A percentile compares a stretch with the other conserved stretches of the same genome.
These are phyloP conservation scores for Pichia exigua DNA, from an alignment of 805 yeast species.

Conservation along the genomic window DNA sequence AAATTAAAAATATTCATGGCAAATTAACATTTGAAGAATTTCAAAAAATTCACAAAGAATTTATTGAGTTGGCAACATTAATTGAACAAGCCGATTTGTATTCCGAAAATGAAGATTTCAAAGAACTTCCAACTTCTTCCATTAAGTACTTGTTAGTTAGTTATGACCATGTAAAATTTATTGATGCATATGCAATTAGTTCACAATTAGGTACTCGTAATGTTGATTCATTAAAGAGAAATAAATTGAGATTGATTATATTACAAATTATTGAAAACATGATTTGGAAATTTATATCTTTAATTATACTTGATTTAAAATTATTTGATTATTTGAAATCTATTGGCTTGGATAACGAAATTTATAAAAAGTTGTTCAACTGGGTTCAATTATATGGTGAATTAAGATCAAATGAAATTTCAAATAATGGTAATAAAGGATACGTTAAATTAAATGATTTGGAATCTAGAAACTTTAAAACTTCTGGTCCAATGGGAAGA, in stretches of 20 bases:
- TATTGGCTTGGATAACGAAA: neutral
- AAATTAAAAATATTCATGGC: neutral
- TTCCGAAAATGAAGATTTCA: constrained; percentile 11
- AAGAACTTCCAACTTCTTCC: constrained; percentile 4
- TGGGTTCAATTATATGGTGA: constrained; percentile 9
- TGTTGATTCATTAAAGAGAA: constrained; percentile 3
- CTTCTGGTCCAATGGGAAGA: constrained; percentile 34
- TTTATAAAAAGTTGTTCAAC: constrained; percentile 7
- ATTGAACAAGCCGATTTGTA: constrained; percentile 6
- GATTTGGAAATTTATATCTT: constrained; percentile 5
- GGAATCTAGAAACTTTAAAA: neutral
- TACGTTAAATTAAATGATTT: constrained; percentile 9
- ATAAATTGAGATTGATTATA: constrained; percentile 10
- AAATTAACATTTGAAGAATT: constrained; percentile 5
- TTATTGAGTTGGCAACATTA: constrained; percentile 1
- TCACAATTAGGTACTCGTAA: constrained; percentile 5
- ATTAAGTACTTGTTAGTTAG: constrained; percentile 1
- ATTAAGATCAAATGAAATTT: constrained; percentile 3
- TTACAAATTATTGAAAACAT: constrained; percentile 10
- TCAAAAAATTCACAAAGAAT: constrained; percentile 9
- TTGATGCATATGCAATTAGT: constrained; percentile 12
- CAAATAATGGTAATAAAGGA: constrained; percentile 5
- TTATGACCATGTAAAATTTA: constrained; percentile 10
- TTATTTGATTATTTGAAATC: neutral
- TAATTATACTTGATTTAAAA: constrained; percentile 4